phyloP scores from a whole-genome alignment of 768 basidiomycete species.

The Tricholoma matsutake region DNA sequence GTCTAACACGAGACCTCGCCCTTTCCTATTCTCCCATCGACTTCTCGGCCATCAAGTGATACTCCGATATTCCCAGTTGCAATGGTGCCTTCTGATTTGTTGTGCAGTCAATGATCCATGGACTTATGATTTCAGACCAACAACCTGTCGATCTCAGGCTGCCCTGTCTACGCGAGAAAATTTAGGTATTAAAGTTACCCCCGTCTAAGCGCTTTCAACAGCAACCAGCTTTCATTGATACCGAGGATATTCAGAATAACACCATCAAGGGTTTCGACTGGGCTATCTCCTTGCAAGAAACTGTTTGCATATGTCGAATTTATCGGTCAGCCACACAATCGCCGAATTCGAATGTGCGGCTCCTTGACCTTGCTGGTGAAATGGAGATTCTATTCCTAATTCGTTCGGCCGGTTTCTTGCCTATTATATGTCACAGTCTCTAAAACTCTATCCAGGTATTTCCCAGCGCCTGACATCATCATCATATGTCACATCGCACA shows the following conservation, averaged over 20 bases:
- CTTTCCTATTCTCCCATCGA: not conserved
- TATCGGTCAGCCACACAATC: not conserved
- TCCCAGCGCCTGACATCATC: conserved; percentile 5
- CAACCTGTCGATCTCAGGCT: not conserved
- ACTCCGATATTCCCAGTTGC: no score
- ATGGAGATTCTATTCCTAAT: not conserved
- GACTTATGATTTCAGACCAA: not conserved
- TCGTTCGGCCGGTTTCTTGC: conserved; percentile 11
- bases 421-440: conserved; percentile 18
- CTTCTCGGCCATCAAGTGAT: not conserved
- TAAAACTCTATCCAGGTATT: conserved; percentile 22
- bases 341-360: not conserved
- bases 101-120: not conserved
- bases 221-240: not conserved
- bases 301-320: not conserved
- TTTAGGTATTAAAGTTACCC: not conserved
- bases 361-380: not conserved
- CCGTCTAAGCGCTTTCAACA: not conserved
- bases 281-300: not conserved
- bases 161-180: not conserved
- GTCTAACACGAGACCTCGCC: not conserved
- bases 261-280: not conserved
- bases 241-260: not conserved
- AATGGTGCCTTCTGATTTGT: no score
- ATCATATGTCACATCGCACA: conserved; percentile 10